A percentile compares a stretch with the other conserved stretches of the same genome.
These are phyloP conservation scores for Colletotrichum spinosum DNA, from an alignment of 2,329 filamentous ascomycete species.

Conservation along the genomic window DNA sequence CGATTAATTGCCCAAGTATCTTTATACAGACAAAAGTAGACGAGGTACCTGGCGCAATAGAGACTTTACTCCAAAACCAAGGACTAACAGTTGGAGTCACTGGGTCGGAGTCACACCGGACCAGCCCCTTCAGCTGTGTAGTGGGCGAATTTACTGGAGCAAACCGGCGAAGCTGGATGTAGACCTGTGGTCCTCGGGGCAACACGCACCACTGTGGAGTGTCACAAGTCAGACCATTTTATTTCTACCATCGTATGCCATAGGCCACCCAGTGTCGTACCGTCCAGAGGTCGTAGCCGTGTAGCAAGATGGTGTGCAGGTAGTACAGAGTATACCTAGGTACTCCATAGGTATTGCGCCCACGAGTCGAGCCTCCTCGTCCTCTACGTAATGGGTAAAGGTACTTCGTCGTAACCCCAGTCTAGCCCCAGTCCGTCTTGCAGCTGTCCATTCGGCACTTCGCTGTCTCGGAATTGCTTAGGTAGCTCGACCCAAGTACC, in stretches of 20 bases:
- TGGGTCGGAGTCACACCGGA: slow-evolving; percentile 21
- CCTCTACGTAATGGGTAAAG: too few relatives aligned
- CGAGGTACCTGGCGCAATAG: background rate
- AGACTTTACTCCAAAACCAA: background rate
- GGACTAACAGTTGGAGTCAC: background rate
- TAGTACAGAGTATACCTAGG: too few relatives aligned
- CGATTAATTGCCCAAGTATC: background rate
- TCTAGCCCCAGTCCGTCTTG: background rate
- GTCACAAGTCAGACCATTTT: slow-evolving; percentile 36
- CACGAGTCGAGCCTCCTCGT: too few relatives aligned
- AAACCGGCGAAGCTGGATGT: too few relatives aligned
- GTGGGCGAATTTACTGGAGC: too few relatives aligned
- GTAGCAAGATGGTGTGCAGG: too few relatives aligned
- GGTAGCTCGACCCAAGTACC: background rate
- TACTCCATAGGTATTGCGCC: too few relatives aligned
- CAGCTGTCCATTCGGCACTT: slow-evolving; percentile 34
- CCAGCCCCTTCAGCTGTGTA: background rate
- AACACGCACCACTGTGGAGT: slow-evolving; percentile 1
- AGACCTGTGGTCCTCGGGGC: too few relatives aligned
- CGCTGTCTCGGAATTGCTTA: slow-evolving; percentile 35
- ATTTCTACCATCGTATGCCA: background rate
- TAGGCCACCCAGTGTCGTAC: too few relatives aligned
- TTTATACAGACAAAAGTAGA: background rate
- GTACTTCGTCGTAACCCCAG: too few relatives aligned
- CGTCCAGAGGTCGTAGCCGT: too few relatives aligned